phyloP scores from a whole-genome alignment of 805 yeast species.

The Suhomyces vadensis region DNA sequence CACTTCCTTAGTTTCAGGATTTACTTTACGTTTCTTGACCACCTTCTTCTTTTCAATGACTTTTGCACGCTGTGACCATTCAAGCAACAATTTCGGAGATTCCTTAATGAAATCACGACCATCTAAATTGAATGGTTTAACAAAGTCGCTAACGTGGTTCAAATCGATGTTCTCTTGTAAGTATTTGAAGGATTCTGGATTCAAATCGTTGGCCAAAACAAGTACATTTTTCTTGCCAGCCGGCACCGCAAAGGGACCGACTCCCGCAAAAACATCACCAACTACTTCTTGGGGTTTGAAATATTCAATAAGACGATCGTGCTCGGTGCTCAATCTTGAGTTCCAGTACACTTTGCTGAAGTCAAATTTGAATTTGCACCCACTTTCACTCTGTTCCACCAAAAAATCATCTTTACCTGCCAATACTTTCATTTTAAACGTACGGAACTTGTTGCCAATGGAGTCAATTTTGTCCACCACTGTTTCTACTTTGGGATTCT shows the following conservation, averaged over 20 bases:
- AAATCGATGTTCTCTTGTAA: slow-evolving; percentile 60
- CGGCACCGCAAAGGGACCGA: slow-evolving; percentile 97
- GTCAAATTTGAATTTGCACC: slow-evolving; percentile 83
- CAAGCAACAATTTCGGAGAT: slow-evolving; percentile 53
- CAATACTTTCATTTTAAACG: slow-evolving; percentile 89
- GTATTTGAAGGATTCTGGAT: slow-evolving; percentile 80
- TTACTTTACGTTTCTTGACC: slow-evolving; percentile 37
- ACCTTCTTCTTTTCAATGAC: slow-evolving; percentile 37
- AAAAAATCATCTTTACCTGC: slow-evolving; percentile 79
- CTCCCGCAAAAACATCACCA: slow-evolving; percentile 97
- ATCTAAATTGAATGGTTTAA: slow-evolving; percentile 67
- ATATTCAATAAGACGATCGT: slow-evolving; percentile 68
- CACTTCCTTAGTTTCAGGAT: slow-evolving; percentile 33
- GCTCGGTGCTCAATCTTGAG: slow-evolving; percentile 91
- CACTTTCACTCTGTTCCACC: slow-evolving; percentile 86
- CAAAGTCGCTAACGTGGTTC: slow-evolving; percentile 64
- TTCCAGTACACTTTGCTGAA: slow-evolving; percentile 97
- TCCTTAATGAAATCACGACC: slow-evolving; percentile 77
- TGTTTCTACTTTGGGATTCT: slow-evolving; percentile 75
- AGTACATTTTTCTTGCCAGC: slow-evolving; percentile 82
- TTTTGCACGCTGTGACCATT: slow-evolving; percentile 43
- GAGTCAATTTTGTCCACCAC: slow-evolving; percentile 91
- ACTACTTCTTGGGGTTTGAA: slow-evolving; percentile 72
- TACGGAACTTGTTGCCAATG: slow-evolving; percentile 84
- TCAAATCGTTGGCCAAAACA: slow-evolving; percentile 89